A percentile compares a stretch with the other conserved stretches of the same genome.
Conservation (phyloP, 1,284 basidiomycete genomes). For the Irpex sp. region DNA sequence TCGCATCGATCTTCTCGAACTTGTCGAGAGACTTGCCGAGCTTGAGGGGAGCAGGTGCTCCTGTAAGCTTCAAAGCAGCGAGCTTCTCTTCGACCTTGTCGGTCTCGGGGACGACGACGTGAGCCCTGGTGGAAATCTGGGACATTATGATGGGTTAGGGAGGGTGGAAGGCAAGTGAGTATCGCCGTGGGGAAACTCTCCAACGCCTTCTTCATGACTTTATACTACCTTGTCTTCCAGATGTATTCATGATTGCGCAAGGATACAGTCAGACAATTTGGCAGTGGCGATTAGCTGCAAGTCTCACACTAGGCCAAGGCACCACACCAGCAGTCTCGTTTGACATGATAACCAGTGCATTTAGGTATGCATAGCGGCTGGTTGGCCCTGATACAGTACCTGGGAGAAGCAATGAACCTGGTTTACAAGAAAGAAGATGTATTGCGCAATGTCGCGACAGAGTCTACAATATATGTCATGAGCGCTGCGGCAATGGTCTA, state of each 20-base stretch:
- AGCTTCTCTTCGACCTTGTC: slow-evolving; percentile 13
- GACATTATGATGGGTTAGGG: not conserved
- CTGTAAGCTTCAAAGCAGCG: slow-evolving; percentile 7
- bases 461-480: not conserved
- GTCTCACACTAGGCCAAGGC: not conserved
- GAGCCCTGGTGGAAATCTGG: slow-evolving; percentile 1
- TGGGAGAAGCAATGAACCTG: not conserved
- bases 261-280: not conserved
- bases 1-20: slow-evolving; percentile 9
- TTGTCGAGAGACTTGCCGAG: slow-evolving; percentile 10
- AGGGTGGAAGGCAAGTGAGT: not conserved
- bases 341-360: not conserved
- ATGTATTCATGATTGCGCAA: not conserved
- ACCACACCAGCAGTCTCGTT: not conserved
- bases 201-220: not conserved
- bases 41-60: slow-evolving; percentile 10
- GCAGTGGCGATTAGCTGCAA: not conserved
- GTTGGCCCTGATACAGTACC: not conserved
- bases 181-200: not conserved
- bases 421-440: not conserved
- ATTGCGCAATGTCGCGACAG: not conserved
- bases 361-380: not conserved
- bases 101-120: slow-evolving; percentile 11
- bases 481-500: not conserved
- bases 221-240: not conserved